phyloP scores from a whole-genome alignment of 805 yeast genomes.

The Gaillardinia entomophila region DNA sequence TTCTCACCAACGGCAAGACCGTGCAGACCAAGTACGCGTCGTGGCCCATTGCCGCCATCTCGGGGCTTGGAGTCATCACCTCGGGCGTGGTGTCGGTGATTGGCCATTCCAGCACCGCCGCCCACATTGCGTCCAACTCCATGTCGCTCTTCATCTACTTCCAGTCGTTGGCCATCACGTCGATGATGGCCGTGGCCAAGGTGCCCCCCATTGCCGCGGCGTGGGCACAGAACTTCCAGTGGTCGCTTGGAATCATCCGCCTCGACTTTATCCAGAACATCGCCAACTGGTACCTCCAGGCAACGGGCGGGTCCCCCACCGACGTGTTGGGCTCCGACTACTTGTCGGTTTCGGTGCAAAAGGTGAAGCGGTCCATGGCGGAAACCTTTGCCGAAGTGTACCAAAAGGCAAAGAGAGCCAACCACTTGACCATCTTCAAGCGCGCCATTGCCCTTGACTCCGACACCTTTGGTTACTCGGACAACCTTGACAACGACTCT shows the following conservation, averaged over 20 bases:
- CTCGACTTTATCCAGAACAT: conserved; percentile 73
- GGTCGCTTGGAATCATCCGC: conserved; percentile 91
- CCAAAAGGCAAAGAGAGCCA: conserved; percentile 5
- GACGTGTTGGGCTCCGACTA: conserved; percentile 62
- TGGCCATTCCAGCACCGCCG: conserved; percentile 90
- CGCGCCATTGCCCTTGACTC: conserved; percentile 34
- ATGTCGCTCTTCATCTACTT: conserved; percentile 89
- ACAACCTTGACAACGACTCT: conserved; percentile 37
- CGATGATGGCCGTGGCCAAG: conserved; percentile 90
- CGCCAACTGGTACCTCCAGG: conserved; percentile 90
- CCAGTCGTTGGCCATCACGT: conserved; percentile 85
- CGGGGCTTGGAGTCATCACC: conserved; percentile 81
- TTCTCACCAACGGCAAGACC: conserved; percentile 81
- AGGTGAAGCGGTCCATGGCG: conserved; percentile 28
- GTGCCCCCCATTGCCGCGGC: conserved; percentile 97
- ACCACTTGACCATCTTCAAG: conserved; percentile 12
- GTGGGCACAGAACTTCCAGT: conserved; percentile 94
- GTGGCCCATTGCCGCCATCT: conserved; percentile 93
- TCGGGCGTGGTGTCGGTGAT: conserved; percentile 82
- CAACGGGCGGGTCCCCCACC: conserved; percentile 88
- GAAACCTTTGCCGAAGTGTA: conserved; percentile 7
- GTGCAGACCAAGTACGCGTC: conserved; percentile 78
- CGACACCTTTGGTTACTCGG: conserved; percentile 41
- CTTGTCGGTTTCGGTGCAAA: conserved; percentile 83
- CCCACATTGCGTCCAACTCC: conserved; percentile 95